A percentile compares a stretch with the other conserved stretches of the same genome.
Conservation (phyloP, 345 rosid genomes). For the Camelina laxa region DNA sequence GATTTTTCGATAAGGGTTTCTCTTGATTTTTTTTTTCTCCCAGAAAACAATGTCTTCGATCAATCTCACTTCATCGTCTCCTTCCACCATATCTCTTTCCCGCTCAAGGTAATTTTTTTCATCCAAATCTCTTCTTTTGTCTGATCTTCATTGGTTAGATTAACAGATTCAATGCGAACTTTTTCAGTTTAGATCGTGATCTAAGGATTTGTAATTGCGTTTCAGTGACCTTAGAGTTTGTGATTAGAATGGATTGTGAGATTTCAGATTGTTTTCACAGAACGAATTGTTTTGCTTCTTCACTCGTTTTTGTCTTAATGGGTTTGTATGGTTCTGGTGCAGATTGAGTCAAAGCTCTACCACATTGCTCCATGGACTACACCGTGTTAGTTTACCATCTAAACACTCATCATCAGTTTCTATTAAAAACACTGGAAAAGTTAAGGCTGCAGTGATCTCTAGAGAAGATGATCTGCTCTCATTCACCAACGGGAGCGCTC, state of each 20-base stretch:
- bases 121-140: neutral
- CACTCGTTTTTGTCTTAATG: constrained; percentile 1
- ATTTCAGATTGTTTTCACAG: neutral
- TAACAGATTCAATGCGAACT: neutral
- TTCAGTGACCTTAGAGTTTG: neutral
- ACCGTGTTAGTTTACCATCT: constrained; percentile 42
- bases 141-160: neutral
- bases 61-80: constrained; percentile 46
- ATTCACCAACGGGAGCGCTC: constrained; percentile 45
- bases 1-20: constrained; percentile 25
- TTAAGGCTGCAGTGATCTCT: constrained; percentile 60
- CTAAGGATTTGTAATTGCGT: neutral
- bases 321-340: constrained; percentile 31
- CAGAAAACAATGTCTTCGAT: constrained; percentile 48
- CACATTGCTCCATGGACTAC: constrained; percentile 52
- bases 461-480: constrained; percentile 67
- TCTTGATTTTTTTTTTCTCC: neutral
- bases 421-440: constrained; percentile 47
- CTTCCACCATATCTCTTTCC: constrained; percentile 50
- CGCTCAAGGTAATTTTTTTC: constrained; percentile 41
- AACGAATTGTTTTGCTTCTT: constrained; percentile 10
- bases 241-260: constrained; percentile 2
- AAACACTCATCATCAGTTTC: constrained; percentile 42
- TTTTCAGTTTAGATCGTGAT: neutral
- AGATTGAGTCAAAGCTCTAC: constrained; percentile 53